phyloP scores from a whole-genome alignment of 306 rosid genomes.

The Citrullus colocynthis region DNA sequence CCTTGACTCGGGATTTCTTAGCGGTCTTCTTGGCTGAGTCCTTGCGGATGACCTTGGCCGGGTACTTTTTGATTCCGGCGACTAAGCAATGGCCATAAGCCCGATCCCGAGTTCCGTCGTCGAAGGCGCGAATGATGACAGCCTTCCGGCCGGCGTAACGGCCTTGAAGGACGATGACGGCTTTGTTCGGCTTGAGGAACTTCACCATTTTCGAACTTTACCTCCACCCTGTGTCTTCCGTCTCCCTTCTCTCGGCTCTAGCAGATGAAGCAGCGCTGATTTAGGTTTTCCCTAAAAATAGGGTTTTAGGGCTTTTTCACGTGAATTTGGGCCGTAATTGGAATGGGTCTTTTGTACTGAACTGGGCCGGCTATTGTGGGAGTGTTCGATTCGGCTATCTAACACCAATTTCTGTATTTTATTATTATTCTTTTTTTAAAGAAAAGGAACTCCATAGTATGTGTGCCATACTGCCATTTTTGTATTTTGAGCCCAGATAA shows the following conservation, averaged over 20 bases:
- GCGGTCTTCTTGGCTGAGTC: conserved; percentile 18
- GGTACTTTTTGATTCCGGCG: conserved; percentile 17
- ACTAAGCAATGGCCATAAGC: conserved; percentile 24
- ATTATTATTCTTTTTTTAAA: too few species aligned
- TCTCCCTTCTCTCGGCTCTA: not conserved
- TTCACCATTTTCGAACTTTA: conserved; percentile 13
- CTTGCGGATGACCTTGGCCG: conserved; percentile 20
- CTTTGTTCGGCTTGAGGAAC: conserved; percentile 16
- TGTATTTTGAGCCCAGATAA: too few species aligned
- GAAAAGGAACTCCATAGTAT: too few species aligned
- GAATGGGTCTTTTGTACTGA: not conserved
- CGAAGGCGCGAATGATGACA: conserved; percentile 16
- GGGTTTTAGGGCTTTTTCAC: not conserved
- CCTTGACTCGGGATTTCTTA: conserved; percentile 17
- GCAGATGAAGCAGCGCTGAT: not conserved
- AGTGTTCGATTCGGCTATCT: too few species aligned
- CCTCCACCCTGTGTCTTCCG: not conserved
- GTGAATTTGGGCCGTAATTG: not conserved
- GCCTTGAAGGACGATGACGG: conserved; percentile 19
- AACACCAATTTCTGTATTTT: too few species aligned
- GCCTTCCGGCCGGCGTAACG: conserved; percentile 20
- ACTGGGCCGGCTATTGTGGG: not conserved
- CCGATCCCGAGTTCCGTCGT: conserved; percentile 20
- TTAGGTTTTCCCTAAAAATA: not conserved
- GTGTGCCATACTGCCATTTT: too few species aligned